Evolutionary conservation across 352 stramenopile genomes (phyloP).

Genomic region (Pythium plurisporium): DNA sequence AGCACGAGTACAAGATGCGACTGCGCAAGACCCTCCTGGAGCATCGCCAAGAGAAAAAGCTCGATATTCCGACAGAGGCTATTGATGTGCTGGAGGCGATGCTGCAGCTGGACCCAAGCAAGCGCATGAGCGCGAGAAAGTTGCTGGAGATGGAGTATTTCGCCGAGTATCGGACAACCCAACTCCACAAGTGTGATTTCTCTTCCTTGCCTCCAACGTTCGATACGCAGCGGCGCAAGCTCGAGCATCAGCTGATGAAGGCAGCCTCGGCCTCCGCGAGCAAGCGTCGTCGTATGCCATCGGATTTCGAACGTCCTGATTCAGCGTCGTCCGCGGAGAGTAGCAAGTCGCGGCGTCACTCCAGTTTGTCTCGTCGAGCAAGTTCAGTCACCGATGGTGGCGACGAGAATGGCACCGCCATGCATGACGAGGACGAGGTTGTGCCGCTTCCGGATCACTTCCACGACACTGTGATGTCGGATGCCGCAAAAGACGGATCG

Average conservation of each 20-base stretch:
- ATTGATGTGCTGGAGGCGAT: constrained; percentile 67
- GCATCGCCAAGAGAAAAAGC: constrained; percentile 37
- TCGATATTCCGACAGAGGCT: constrained; percentile 43
- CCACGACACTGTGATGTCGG: constrained; percentile 3
- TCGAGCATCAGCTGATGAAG: constrained; percentile 41
- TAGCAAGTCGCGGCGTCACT: constrained; percentile 5
- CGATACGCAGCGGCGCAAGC: constrained; percentile 49
- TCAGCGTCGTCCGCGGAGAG: constrained; percentile 11
- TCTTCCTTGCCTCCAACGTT: constrained; percentile 42
- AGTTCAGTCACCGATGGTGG: constrained; percentile 1
- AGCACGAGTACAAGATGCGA: constrained; percentile 72
- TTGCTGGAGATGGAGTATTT: constrained; percentile 64
- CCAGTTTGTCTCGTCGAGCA: background rate
- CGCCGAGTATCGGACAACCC: constrained; percentile 19
- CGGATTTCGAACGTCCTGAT: constrained; percentile 8
- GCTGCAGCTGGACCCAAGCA: constrained; percentile 69
- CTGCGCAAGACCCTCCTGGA: constrained; percentile 78
- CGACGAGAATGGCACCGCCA: background rate
- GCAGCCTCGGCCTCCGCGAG: background rate
- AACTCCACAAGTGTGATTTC: constrained; percentile 28
- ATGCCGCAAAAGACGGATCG: background rate
- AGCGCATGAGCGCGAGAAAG: constrained; percentile 41
- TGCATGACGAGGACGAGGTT: background rate
- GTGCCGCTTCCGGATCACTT: constrained; percentile 16
- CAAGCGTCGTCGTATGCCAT: constrained; percentile 19